Evolutionary conservation across 2,329 filamentous ascomycete species (phyloP), one percentile per base, ranked within the genome.

Genomic region (Botryotinia narcissicola): DNA sequence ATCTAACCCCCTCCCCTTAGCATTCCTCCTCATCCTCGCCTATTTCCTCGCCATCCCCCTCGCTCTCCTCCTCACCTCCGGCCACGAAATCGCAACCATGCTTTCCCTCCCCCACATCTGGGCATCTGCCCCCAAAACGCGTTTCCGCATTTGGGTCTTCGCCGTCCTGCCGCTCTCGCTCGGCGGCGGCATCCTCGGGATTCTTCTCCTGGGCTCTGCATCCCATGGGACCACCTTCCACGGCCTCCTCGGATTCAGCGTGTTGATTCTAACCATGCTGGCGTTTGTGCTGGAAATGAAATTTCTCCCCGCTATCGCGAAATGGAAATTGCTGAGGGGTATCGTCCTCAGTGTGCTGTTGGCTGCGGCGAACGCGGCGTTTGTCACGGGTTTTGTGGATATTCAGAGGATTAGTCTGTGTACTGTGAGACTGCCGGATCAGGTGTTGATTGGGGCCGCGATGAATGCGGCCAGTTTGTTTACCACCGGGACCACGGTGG

Each of bases 61-160:
- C 37, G 48, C 48, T 0, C 70, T 72, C 40, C 70, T 72, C 29
- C 61, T 72, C 32, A 37, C 60, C 40, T 67, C 48, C 37, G 70
- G 70, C 22, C 40, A 72, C 46, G 70, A 72, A 46, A 72, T 72
- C 12, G 70, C 70, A n/a, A 54, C 42, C 37, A 68, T 72, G 40
- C 46, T 72, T 4, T 62, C 61, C 0, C 61, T 62, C 1, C 70
- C 70, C 3, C 46, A 72, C 14, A 57, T 72, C 61, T 72, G 61
- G 70, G 70, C 70, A 12, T 42, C 44, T 0, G 70, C 70, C 16
- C 14, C 63, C 20, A 68, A 68, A 48, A 67, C 32, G 29, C 46
- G 61, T 8, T 59, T 72, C 62, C 59, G 35, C 37, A 72, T 72
- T 9, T 72, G 70, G 70, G 6, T 63, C 12, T 42, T 67, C 37